A percentile compares a stretch with the other conserved stretches of the same genome.
Conservation (phyloP, 1,284 basidiomycete species). For the Puccinia triticina region DNA sequence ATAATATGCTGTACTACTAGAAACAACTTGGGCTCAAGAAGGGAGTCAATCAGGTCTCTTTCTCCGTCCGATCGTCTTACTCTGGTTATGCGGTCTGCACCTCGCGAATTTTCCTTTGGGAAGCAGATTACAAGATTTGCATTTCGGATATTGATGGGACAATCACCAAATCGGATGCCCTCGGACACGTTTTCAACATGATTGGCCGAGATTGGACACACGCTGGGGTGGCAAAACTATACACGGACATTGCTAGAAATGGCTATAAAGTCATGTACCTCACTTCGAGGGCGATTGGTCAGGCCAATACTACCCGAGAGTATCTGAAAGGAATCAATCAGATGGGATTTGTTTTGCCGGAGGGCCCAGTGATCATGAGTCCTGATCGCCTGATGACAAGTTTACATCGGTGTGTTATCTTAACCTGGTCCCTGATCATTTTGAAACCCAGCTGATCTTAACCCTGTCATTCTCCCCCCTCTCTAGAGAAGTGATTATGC, state of each 20-base stretch:
- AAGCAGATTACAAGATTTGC: constrained; percentile 82
- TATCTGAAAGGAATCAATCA: constrained; percentile 95
- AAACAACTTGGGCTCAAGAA: constrained; percentile 83
- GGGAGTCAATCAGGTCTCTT: constrained; percentile 89
- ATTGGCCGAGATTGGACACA: constrained; percentile 99
- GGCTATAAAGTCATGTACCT: constrained; percentile 99
- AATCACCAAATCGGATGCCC: constrained; percentile 96
- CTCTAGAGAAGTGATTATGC: constrained; percentile 75
- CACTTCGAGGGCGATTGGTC: constrained; percentile 95
- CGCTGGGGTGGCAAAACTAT: constrained; percentile 93
- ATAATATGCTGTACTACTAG: constrained; percentile 59
- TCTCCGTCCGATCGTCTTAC: constrained; percentile 80
- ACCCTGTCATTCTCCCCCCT: not conserved
- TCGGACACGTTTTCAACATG: constrained; percentile 97
- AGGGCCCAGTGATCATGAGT: constrained; percentile 99
- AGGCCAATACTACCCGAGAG: constrained; percentile 94
- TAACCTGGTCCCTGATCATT: not conserved
- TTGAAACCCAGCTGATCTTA: not conserved
- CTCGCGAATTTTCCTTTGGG: constrained; percentile 94
- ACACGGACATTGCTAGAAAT: constrained; percentile 91
- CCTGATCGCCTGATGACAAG: constrained; percentile 94
- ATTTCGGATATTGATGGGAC: constrained; percentile 99
- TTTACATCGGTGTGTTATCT: constrained; percentile 73
- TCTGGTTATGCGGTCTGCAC: constrained; percentile 83
- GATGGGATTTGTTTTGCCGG: constrained; percentile 90